phyloP scores from a whole-genome alignment of 176 grass and related monocot species.

The Lolium multiflorum region DNA sequence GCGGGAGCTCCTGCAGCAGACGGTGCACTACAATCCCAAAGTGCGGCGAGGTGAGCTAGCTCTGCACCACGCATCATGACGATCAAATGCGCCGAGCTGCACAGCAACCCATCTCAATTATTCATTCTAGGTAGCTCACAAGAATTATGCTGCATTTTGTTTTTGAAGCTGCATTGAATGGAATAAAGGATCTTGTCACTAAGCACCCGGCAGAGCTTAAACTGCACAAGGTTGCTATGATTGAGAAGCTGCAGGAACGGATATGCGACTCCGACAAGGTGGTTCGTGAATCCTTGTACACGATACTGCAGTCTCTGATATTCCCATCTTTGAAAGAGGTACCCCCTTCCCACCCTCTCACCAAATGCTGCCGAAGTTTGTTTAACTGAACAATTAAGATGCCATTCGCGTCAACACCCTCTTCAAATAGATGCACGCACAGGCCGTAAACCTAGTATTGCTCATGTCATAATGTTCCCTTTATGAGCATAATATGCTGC shows the following conservation, averaged over 20 bases:
- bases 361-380: neutral
- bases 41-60: constrained; percentile 55
- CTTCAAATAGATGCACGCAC: neutral
- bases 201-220: constrained; percentile 86
- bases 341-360: neutral
- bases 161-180: constrained; percentile 71
- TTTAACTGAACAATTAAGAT: neutral
- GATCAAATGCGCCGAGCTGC: neutral
- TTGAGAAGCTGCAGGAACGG: constrained; percentile 84
- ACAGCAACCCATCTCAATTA: neutral
- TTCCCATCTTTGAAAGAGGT: constrained; percentile 91
- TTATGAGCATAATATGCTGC: neutral
- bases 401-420: neutral
- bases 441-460: neutral
- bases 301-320: constrained; percentile 68
- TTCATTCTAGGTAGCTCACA: neutral
- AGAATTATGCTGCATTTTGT: neutral
- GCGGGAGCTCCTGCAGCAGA: constrained; percentile 72
- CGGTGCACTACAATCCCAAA: constrained; percentile 61
- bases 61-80: neutral
- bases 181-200: constrained; percentile 68
- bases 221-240: constrained; percentile 72
- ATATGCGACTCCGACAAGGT: constrained; percentile 69
- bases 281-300: constrained; percentile 73
- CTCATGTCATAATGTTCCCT: constrained; percentile 1